A percentile compares a stretch with the other conserved stretches of the same genome.
These are phyloP conservation scores for Pichia phayaonensis DNA, from an alignment of 805 yeast genomes.

Conservation along the genomic window DNA sequence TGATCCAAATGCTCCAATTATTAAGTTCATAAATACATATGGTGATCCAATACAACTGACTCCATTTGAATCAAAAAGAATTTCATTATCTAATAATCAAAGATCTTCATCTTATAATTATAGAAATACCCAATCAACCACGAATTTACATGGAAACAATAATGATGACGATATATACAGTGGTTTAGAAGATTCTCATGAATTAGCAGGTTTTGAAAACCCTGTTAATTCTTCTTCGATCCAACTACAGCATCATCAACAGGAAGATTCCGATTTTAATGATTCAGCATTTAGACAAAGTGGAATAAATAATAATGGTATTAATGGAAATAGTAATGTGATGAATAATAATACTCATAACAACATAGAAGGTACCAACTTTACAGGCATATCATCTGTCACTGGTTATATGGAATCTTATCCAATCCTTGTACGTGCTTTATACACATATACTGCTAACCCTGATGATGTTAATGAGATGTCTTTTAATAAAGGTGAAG, in stretches of 20 bases:
- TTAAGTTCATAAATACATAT: slow-evolving; percentile 78
- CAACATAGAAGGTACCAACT: slow-evolving; percentile 5
- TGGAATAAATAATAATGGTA: slow-evolving; percentile 4
- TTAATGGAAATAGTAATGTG: background rate
- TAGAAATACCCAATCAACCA: slow-evolving; percentile 6
- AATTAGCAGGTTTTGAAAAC: slow-evolving; percentile 12
- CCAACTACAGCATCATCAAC: background rate
- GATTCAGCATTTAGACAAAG: slow-evolving; percentile 12
- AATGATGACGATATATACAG: slow-evolving; percentile 3
- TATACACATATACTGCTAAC: slow-evolving; percentile 81
- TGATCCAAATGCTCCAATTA: slow-evolving; percentile 80
- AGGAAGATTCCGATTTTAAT: slow-evolving; percentile 3
- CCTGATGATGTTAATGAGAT: slow-evolving; percentile 91
- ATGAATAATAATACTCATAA: background rate
- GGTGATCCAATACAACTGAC: slow-evolving; percentile 33
- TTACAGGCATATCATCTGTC: slow-evolving; percentile 8
- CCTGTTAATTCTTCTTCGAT: slow-evolving; percentile 1
- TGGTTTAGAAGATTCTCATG: slow-evolving; percentile 6
- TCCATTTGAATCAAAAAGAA: slow-evolving; percentile 1
- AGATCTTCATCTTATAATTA: background rate
- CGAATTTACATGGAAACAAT: background rate
- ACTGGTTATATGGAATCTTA: slow-evolving; percentile 32
- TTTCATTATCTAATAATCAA: slow-evolving; percentile 11
- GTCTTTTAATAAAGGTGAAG: slow-evolving; percentile 83
- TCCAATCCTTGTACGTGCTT: slow-evolving; percentile 79